Base-by-base conservation (phyloP, 768 basidiomycete genomes). In the Rhodotorula babjevae region DNA sequence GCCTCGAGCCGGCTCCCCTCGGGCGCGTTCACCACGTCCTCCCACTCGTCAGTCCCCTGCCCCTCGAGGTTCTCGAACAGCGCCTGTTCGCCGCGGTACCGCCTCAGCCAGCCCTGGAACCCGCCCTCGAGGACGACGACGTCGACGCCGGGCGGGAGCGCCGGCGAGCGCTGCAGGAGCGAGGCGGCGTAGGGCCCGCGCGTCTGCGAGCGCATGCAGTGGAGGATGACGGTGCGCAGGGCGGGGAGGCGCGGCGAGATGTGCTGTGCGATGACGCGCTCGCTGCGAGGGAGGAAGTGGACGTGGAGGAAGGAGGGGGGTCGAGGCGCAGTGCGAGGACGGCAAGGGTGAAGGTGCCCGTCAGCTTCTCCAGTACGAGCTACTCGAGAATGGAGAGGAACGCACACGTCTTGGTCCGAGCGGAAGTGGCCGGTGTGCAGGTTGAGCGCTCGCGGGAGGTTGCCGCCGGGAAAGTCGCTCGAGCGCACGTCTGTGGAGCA, bases 121-220 rank as follows among this genome's bases (percentile, higher is more conserved):
- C 71, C 71, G 18, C 71, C 71, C 49, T 60, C 53, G 33, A 72
- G 44, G 42, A 72, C 42, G 18, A 31, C 53, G 47, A 72, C 71
- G 25, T 58, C 19, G 33, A 68, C 27, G 29, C 16, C 27, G 0
- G 2, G 1, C 0, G 71, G 66, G 21, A 72, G 58, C 6, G 61
- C 4, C 10, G 61, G 49, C 2, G 66, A 53, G 4, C 14, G 31
- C 15, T 49, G 12, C 25, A 72, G 56, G 19, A 53, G 49, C 42
- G 64, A 36, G 27, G 71, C 66, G 52, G 64, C 71, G 71, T 72
- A 72, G 6, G 71, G 71, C 40, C 71, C 71, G 36, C 71, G 66
- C n/a, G 71, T 72, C 56, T 72, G 71, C 2, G 63, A 65, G 27
- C 71, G n/a, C 71, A 72, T 72, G 62, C 71, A 72, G 55, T 72